A percentile compares a stretch with the other conserved stretches of the same genome.
phyloP scores from a whole-genome alignment of 2,329 filamentous ascomycete species.

The Lasiodiplodia sp. region DNA sequence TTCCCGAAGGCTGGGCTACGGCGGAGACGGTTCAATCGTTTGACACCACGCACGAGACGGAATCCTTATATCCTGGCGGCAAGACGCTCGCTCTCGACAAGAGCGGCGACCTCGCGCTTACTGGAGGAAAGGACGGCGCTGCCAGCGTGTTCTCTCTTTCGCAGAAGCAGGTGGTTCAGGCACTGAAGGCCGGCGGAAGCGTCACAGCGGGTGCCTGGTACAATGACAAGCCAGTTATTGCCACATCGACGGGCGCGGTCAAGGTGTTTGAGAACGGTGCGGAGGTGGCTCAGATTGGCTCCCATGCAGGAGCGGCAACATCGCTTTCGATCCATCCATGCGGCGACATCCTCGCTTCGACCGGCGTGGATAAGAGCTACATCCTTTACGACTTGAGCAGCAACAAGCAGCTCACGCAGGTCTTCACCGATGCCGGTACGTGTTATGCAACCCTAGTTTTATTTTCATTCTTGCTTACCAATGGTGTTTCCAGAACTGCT shows the following conservation, averaged over 20 bases:
- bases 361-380: conserved; percentile 91
- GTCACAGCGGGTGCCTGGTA: conserved; percentile 73
- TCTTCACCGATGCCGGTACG: conserved; percentile 82
- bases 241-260: conserved; percentile 77
- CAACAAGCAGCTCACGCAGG: conserved; percentile 74
- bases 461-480: conserved; percentile 34
- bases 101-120: conserved; percentile 70
- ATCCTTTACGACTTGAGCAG: conserved; percentile 82
- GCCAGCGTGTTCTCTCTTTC: conserved; percentile 81
- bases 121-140: conserved; percentile 77
- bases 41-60: conserved; percentile 60
- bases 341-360: conserved; percentile 82
- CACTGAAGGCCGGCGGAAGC: conserved; percentile 68
- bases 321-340: conserved; percentile 83
- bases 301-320: conserved; percentile 83
- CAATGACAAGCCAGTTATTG: conserved; percentile 73
- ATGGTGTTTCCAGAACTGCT: conserved; percentile 67
- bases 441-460: conserved; percentile 33
- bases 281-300: conserved; percentile 73
- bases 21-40: conserved; percentile 72
- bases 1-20: conserved; percentile 86
- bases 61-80: conserved; percentile 66
- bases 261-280: conserved; percentile 78
- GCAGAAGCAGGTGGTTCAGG: conserved; percentile 75
- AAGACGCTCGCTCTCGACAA: conserved; percentile 65